Conservation (phyloP, 2,329 filamentous ascomycete genomes). For the Corynespora cassiicola region DNA sequence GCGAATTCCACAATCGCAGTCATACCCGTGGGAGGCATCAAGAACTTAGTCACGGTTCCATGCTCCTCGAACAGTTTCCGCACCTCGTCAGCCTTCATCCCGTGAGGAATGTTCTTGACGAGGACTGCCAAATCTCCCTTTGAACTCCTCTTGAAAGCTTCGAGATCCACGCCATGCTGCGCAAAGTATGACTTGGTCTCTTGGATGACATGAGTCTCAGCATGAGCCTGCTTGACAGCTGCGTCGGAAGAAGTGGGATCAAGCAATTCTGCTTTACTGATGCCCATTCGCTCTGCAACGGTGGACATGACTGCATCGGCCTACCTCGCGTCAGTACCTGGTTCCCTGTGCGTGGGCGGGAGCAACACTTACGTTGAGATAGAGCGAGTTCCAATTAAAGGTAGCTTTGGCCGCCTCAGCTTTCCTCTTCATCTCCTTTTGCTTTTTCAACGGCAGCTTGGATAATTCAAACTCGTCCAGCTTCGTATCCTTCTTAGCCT, state of each 20-base stretch:
- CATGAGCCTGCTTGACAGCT: constrained; percentile 94
- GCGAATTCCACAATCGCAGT: constrained; percentile 93
- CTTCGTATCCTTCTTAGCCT: constrained; percentile 79
- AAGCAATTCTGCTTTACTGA: constrained; percentile 88
- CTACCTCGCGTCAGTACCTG: constrained; percentile 31
- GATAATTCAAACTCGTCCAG: constrained; percentile 89
- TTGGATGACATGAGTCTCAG: constrained; percentile 94
- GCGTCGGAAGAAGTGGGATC: constrained; percentile 96
- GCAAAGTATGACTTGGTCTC: constrained; percentile 93
- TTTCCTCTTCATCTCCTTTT: constrained; percentile 87
- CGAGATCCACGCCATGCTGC: constrained; percentile 86
- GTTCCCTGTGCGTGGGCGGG: constrained; percentile 15
- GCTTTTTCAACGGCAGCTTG: constrained; percentile 92
- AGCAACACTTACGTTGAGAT: constrained; percentile 75
- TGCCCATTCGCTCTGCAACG: constrained; percentile 82
- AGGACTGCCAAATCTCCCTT: constrained; percentile 87
- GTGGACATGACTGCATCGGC: constrained; percentile 89
- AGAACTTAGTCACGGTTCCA: constrained; percentile 78
- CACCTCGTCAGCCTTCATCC: constrained; percentile 79
- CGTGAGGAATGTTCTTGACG: constrained; percentile 93
- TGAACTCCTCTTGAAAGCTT: constrained; percentile 85
- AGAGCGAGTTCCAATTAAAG: constrained; percentile 99
- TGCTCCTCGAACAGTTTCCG: constrained; percentile 83
- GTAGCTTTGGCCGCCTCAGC: constrained; percentile 76
- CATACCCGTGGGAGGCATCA: constrained; percentile 92